Percentiles rank a stretch among this genome's conserved stretches.
These are phyloP conservation scores for Tetradesmus lagerheimii DNA, from an alignment of 139 green algal species.

Conservation along the genomic window DNA sequence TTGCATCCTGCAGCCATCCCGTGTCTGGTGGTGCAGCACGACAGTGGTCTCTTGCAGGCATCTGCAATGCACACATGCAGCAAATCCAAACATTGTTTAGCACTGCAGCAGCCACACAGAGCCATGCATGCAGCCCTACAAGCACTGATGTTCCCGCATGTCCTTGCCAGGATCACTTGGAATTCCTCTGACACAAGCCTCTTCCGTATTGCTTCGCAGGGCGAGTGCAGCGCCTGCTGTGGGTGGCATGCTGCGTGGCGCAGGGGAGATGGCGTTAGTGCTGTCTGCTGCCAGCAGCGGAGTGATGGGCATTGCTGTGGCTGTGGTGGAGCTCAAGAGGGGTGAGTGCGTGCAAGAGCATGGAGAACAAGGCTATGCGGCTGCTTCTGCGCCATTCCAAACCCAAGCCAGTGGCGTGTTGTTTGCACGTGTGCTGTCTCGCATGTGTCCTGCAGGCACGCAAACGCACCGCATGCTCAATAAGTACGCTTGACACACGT, in stretches of 20 bases:
- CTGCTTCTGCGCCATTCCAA: too few relatives aligned
- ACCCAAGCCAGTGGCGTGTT: too few relatives aligned
- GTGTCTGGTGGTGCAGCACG: neutral
- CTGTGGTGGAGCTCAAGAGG: constrained; percentile 39
- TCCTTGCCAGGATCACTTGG: too few relatives aligned
- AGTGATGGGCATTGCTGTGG: constrained; percentile 42
- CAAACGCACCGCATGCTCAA: too few relatives aligned
- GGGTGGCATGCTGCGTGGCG: constrained; percentile 2
- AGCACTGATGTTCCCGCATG: neutral
- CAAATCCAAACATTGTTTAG: neutral
- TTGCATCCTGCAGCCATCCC: neutral
- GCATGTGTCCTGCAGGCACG: too few relatives aligned
- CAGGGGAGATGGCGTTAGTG: constrained; percentile 21
- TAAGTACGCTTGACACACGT: too few relatives aligned
- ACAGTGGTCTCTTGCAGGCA: neutral
- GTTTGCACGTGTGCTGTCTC: too few relatives aligned
- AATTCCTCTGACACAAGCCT: too few relatives aligned
- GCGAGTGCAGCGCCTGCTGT: neutral
- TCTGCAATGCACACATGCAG: neutral
- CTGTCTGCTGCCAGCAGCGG: constrained; percentile 32
- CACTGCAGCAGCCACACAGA: neutral
- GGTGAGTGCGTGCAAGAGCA: neutral
- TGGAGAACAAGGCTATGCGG: too few relatives aligned
- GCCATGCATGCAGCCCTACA: neutral
- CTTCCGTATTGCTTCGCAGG: neutral